Evolutionary conservation across 1,284 basidiomycete genomes (phyloP), one percentile per base, ranked within the genome.

Genomic region (Puccinia coronata): DNA sequence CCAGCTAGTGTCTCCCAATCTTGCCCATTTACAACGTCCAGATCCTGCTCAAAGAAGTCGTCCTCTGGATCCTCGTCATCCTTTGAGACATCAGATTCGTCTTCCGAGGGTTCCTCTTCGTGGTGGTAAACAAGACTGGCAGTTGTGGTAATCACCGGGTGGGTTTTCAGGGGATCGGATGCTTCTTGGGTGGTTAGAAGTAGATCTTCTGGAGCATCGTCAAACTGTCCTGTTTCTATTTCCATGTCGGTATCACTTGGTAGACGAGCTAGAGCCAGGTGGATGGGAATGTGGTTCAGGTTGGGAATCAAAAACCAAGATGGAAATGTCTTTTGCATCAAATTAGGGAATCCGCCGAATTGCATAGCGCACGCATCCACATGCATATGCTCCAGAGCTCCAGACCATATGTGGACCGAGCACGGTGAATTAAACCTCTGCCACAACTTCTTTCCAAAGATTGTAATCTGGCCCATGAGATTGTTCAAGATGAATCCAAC

Each of bases 1-100:
- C 91, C 88, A 85, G 92, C 91, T 25, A 93, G 91, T 51, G 93
- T 89, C 85, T 95, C 94, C 94, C 94, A 95, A 86, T 96, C 94
- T 85, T 96, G 94, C 85, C 95, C 93, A 63, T 83, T 82, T 1
- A 84, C 84, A 25, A 82, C 83, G 36, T 83, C 82, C 53, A 84
- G 23, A 1, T 82, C 84, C 23, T 79, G 75, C 20, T 69, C 69
- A 9, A 83, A 39, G 6, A 59, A 77, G 2, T 53, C 57, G 23
- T 76, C 78, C 83, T 95, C 92, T 25, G 82, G 31, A 82, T 74
- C 87, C 63, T 89, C 88, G 61, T 90, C 89, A 57, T 88, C 87
- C 82, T 87, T 88, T 25, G 88, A 88, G 49, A 87, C 85, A 25
- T 85, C 84, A 20, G 59, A 63, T 4, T 84, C 85, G 41, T 85